phyloP scores from a whole-genome alignment of 441 rosid genomes.

The Euphorbia schlechtendalii region DNA sequence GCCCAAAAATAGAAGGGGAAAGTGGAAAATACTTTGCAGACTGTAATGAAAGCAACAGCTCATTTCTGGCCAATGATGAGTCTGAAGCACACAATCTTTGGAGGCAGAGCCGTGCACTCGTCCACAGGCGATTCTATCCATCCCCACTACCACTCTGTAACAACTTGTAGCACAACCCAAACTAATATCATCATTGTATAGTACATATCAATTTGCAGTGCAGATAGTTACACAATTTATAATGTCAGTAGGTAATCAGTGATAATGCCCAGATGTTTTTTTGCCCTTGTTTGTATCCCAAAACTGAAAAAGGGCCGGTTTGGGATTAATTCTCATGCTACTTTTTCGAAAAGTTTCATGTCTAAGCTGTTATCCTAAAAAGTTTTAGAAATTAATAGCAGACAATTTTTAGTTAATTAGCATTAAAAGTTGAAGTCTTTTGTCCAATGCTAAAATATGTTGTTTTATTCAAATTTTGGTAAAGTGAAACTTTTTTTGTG shows the following conservation, averaged over 20 bases:
- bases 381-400: too few species aligned
- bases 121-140: constrained; percentile 41
- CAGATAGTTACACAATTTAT: neutral
- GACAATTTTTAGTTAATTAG: too few species aligned
- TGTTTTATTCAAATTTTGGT: too few species aligned
- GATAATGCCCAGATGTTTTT: neutral
- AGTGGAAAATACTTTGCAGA: constrained; percentile 84
- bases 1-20: constrained; percentile 43
- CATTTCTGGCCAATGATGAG: constrained; percentile 66
- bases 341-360: too few species aligned
- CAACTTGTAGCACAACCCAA: constrained; percentile 4
- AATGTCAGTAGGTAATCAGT: neutral
- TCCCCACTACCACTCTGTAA: constrained; percentile 5
- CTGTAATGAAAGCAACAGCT: constrained; percentile 65
- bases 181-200: constrained; percentile 13
- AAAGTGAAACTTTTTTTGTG: too few species aligned
- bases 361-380: too few species aligned
- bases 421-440: too few species aligned
- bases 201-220: neutral
- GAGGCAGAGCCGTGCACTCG: constrained; percentile 44
- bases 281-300: too few species aligned
- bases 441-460: too few species aligned
- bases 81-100: constrained; percentile 52
- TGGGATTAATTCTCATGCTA: too few species aligned
- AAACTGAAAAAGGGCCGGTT: too few species aligned